phyloP scores from a whole-genome alignment of 2,329 filamentous ascomycete genomes.

The Fusarium graminum region DNA sequence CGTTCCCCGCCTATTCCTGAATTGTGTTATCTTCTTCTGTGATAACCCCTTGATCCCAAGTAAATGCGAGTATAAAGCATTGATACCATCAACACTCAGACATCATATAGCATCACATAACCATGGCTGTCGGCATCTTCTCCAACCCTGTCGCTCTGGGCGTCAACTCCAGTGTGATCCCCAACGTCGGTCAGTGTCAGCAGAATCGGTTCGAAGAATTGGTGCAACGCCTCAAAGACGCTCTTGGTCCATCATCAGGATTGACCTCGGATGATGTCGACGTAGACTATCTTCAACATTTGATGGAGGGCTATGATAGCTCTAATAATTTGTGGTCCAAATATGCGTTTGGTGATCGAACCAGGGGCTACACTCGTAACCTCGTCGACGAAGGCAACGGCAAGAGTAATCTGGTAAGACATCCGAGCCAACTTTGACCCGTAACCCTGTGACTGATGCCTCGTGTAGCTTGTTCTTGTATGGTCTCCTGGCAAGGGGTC shows the following conservation, averaged over 20 bases:
- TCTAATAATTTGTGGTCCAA: conserved; percentile 76
- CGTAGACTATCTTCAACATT: conserved; percentile 73
- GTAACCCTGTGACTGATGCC: conserved; percentile 33
- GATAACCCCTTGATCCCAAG: conserved; percentile 25
- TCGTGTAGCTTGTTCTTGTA: conserved; percentile 80
- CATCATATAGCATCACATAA: conserved; percentile 30
- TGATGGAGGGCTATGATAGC: conserved; percentile 83
- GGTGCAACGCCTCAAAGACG: conserved; percentile 78
- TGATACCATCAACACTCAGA: conserved; percentile 30
- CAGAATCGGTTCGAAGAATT: conserved; percentile 74
- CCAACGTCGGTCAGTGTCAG: conserved; percentile 46
- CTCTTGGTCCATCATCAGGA: conserved; percentile 83
- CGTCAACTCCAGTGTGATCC: conserved; percentile 35
- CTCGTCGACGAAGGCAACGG: conserved; percentile 90
- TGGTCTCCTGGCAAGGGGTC: conserved; percentile 89
- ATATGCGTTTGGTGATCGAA: conserved; percentile 80
- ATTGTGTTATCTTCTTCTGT: conserved; percentile 45
- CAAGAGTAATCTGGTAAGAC: conserved; percentile 77
- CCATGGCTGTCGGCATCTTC: conserved; percentile 55
- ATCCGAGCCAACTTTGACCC: conserved; percentile 21
- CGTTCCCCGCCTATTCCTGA: conserved; percentile 46
- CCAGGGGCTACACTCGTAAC: conserved; percentile 84
- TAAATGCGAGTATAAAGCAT: conserved; percentile 21
- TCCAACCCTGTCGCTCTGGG: conserved; percentile 43
- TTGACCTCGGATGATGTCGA: conserved; percentile 86